A percentile compares a stretch with the other conserved stretches of the same genome.
Conservation (phyloP, 2,329 filamentous ascomycete genomes). For the Tolypocladium paradoxum region DNA sequence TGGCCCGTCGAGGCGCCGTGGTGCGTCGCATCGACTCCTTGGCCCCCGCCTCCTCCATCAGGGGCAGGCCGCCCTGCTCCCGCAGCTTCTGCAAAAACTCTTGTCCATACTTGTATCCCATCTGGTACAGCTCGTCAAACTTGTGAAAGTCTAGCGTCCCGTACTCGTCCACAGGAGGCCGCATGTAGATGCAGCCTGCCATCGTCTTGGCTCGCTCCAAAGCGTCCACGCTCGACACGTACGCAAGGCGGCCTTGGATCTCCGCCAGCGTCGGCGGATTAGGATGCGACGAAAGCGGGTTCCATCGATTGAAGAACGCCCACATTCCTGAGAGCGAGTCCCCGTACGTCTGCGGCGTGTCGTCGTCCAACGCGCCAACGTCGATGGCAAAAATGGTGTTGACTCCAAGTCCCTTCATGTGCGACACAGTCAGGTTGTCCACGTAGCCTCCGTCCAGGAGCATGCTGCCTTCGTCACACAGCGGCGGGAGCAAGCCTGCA, state of each 20-base stretch:
- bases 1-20: conserved; percentile 69
- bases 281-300: conserved; percentile 77
- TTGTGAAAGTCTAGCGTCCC: conserved; percentile 94
- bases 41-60: conserved; percentile 62
- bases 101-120: conserved; percentile 79
- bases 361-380: conserved; percentile 84
- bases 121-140: conserved; percentile 90
- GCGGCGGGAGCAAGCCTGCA: conserved; percentile 79
- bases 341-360: conserved; percentile 84
- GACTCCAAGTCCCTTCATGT: conserved; percentile 91
- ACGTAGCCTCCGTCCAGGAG: conserved; percentile 92
- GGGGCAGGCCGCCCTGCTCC: conserved; percentile 63
- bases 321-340: conserved; percentile 92
- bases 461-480: conserved; percentile 97
- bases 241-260: conserved; percentile 89
- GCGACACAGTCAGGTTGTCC: conserved; percentile 90
- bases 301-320: conserved; percentile 94
- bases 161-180: conserved; percentile 85
- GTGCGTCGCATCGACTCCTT: conserved; percentile 68
- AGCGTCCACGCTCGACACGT: conserved; percentile 90
- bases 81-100: conserved; percentile 67
- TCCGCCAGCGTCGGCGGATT: conserved; percentile 93
- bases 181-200: conserved; percentile 90
- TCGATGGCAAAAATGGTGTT: conserved; percentile 94
- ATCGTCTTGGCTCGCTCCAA: conserved; percentile 86